Evolutionary conservation across 257 asterid genomes (phyloP).

Genomic region (Thymus quinquecostatus): DNA sequence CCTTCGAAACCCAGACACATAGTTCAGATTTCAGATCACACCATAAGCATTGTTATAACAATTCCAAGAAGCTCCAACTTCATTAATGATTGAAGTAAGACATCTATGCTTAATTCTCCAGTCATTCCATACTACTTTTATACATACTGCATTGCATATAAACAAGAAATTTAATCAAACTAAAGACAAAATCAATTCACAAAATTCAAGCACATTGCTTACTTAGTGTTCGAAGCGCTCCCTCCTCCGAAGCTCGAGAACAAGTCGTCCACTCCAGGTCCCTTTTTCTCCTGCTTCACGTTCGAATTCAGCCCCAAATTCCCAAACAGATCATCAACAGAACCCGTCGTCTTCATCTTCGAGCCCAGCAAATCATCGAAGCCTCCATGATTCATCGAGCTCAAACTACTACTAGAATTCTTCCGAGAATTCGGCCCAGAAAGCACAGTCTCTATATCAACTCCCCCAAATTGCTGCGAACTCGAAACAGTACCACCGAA

Average conservation of each 20-base stretch:
- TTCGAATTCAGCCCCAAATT: slow-evolving; percentile 41
- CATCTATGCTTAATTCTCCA: not conserved
- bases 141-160: slow-evolving; percentile 3
- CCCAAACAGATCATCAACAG: slow-evolving; percentile 62
- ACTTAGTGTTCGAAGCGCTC: slow-evolving; percentile 41
- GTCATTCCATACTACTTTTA: not conserved
- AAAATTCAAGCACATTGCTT: slow-evolving; percentile 23
- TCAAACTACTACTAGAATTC: slow-evolving; percentile 12
- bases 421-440: slow-evolving; percentile 37
- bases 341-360: slow-evolving; percentile 35
- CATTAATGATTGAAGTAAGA: not conserved
- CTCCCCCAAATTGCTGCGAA: slow-evolving; percentile 43
- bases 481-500: slow-evolving; percentile 51
- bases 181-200: slow-evolving; percentile 4
- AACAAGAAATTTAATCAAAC: slow-evolving; percentile 5
- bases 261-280: slow-evolving; percentile 51
- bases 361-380: slow-evolving; percentile 53
- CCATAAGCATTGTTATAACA: not conserved
- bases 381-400: slow-evolving; percentile 30
- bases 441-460: slow-evolving; percentile 65
- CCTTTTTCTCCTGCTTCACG: slow-evolving; percentile 40
- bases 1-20: slow-evolving; percentile 1
- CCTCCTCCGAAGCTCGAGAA: slow-evolving; percentile 58
- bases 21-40: not conserved
- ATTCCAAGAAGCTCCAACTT: slow-evolving; percentile 14